phyloP scores from a whole-genome alignment of 2,329 filamentous ascomycete genomes.

The Venturia carpophila region DNA sequence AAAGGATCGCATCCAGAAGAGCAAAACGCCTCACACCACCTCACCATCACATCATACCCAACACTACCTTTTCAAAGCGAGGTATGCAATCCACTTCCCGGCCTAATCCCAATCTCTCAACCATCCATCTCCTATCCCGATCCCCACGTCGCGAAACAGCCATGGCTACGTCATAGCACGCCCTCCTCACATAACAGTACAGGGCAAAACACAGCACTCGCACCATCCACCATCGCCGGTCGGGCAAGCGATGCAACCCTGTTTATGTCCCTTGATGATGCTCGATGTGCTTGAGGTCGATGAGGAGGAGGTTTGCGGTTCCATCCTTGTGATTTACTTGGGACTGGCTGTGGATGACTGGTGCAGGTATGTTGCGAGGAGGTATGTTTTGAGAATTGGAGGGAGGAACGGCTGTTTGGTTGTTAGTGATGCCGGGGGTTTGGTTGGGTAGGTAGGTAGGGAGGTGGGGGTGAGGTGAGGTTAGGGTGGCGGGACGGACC shows the following conservation, averaged over 20 bases:
- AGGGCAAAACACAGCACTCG: slow-evolving; percentile 17
- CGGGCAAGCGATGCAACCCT: slow-evolving; percentile 18
- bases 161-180: too few relatives aligned
- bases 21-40: too few relatives aligned
- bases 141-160: neutral
- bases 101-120: too few relatives aligned
- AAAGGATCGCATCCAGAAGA: too few relatives aligned
- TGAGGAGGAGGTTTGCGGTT: slow-evolving; percentile 16
- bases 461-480: neutral
- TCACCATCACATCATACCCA: neutral
- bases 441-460: neutral
- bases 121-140: neutral
- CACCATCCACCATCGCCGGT: slow-evolving; percentile 18
- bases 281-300: slow-evolving; percentile 9
- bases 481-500: neutral
- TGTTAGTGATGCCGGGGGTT: neutral
- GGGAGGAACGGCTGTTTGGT: neutral
- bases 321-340: too few relatives aligned
- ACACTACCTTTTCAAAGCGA: too few relatives aligned
- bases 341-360: too few relatives aligned
- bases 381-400: neutral
- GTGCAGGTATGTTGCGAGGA: too few relatives aligned
- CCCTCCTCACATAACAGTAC: slow-evolving; percentile 14
- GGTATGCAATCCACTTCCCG: too few relatives aligned
- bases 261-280: slow-evolving; percentile 17